Evolutionary conservation across 495 filamentous ascomycete species (phyloP), one percentile per base, ranked within the genome.

Genomic region (Penicillium simplicissimum): DNA sequence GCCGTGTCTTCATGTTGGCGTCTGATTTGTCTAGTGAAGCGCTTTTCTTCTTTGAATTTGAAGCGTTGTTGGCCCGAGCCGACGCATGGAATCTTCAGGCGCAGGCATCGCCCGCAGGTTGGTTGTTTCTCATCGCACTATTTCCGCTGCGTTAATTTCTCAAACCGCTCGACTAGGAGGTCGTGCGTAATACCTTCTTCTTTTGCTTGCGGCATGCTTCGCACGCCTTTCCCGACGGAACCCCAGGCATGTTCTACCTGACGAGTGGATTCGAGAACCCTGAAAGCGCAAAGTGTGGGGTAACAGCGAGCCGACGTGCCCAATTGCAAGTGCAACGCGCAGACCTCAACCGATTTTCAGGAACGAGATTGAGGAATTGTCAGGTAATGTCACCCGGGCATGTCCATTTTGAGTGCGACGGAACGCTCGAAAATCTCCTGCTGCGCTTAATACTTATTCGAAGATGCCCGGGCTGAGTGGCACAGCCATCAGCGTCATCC

Each of bases 131-230:
- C 73, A 59, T 82, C 79, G 56, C 79, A 82, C 79, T 81, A 38
- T 34, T 10, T 28, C 31, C 9, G 19, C 33, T 11, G 33, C 1
- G 33, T 53, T 28, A 53, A 36, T 53, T 11, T 21, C 23, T 35
- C 19, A 8, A 7, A n/a, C 0, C 8, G 1, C 8, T 11, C 10
- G 14, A 36, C 10, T 19, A 23, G 10, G n/a, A 13, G 33, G 8
- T 21, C 13, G 1, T 1, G 25, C 34, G n/a, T 31, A 9, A 25
- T 66, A 83, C 82, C 75, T 83, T 83, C 68, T 85, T 84, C 73
- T 82, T 85, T 57, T 78, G 76, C 52, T 77, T 76, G 33, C 81
- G 79, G 64, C 81, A 85, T 8, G 66, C 75, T 33, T 82, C 77
- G 58, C 82, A 85, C 25, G 76, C 80, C 59, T 74, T 74, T 33